Evolutionary conservation across 2,329 filamentous ascomycete species (phyloP).

Genomic region (Hawksworthiomyces lignivorus): DNA sequence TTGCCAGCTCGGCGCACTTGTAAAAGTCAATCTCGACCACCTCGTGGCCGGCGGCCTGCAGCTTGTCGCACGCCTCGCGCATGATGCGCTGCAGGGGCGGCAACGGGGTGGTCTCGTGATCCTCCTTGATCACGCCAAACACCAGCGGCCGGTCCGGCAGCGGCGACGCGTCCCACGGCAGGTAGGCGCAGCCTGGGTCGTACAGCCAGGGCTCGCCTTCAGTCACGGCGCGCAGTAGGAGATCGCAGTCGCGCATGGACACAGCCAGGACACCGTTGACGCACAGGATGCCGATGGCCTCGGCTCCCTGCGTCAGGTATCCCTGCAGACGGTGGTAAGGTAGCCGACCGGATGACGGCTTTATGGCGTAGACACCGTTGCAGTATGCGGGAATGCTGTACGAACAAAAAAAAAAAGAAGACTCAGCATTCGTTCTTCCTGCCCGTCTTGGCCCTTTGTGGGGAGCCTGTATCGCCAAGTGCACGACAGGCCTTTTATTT

Average conservation of each 20-base stretch:
- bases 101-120: neutral
- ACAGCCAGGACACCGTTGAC: slow-evolving; percentile 4
- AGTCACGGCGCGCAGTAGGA: neutral
- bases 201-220: slow-evolving; percentile 2
- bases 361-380: slow-evolving; percentile 2
- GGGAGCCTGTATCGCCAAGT: too few species aligned
- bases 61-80: neutral
- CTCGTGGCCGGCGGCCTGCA: slow-evolving; percentile 1
- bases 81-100: neutral
- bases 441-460: too few species aligned
- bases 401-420: neutral
- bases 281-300: neutral
- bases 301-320: neutral
- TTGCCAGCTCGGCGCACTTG: neutral
- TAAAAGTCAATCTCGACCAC: slow-evolving; percentile 1
- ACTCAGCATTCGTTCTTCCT: too few species aligned
- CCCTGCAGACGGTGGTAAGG: neutral
- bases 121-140: neutral
- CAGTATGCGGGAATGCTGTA: slow-evolving; percentile 4
- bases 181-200: neutral
- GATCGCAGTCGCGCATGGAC: neutral
- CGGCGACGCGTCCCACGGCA: neutral
- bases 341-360: slow-evolving; percentile 1
- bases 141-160: neutral
- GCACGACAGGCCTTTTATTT: too few species aligned